phyloP scores from a whole-genome alignment of 768 basidiomycete genomes.

The Thelephora ganbajun region DNA sequence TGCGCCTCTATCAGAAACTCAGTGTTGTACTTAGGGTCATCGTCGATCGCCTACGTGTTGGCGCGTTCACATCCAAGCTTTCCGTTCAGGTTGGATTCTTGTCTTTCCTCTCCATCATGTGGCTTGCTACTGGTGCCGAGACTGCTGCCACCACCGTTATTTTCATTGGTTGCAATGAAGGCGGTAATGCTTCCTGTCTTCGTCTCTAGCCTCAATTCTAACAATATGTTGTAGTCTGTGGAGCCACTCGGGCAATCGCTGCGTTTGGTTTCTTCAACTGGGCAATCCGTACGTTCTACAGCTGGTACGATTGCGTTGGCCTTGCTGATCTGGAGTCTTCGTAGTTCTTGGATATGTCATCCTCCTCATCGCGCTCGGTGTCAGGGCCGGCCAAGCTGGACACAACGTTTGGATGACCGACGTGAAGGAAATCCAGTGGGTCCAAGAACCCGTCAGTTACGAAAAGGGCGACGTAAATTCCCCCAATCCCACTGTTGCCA shows the following conservation, averaged over 20 bases:
- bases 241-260: conserved; percentile 14
- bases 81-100: conserved; percentile 16
- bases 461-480: neutral
- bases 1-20: neutral
- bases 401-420: neutral
- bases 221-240: conserved; percentile 8
- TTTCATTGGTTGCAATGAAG: conserved; percentile 1
- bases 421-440: neutral
- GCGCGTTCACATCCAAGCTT: conserved; percentile 18
- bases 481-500: neutral
- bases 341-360: neutral
- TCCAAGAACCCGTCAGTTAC: neutral
- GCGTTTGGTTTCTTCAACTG: conserved; percentile 16
- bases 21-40: conserved; percentile 9
- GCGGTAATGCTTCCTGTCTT: neutral
- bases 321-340: neutral
- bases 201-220: neutral
- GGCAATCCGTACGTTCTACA: conserved; percentile 9
- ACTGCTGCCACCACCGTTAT: conserved; percentile 6
- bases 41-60: conserved; percentile 14
- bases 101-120: conserved; percentile 16
- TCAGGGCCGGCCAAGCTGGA: neutral
- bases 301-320: neutral
- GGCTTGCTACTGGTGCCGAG: conserved; percentile 14
- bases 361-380: neutral